Conservation (phyloP, 805 yeast species). For the Kodamaea kaohsiungensis region DNA sequence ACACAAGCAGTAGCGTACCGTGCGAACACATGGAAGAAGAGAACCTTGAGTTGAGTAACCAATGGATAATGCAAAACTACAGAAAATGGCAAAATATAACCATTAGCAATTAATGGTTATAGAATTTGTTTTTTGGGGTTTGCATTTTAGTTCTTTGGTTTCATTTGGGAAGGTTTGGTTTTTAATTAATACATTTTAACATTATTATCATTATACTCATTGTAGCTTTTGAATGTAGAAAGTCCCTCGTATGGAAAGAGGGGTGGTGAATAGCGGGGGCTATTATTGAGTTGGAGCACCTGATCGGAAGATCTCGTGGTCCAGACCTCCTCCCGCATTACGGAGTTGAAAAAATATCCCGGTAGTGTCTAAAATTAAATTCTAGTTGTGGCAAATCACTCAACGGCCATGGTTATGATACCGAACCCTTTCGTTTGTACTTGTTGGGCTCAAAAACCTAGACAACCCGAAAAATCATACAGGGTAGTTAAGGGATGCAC, state of each 20-base stretch:
- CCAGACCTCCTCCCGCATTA: not conserved
- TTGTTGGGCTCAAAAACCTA: not conserved
- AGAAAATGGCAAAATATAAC: conserved; percentile 16
- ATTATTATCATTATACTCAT: no score
- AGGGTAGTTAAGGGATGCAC: not conserved
- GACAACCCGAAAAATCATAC: not conserved
- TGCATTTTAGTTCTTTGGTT: not conserved
- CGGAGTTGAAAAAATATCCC: not conserved
- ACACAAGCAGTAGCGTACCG: conserved; percentile 12
- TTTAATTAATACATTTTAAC: not conserved
- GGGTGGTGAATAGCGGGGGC: not conserved
- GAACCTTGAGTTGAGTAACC: conserved; percentile 14
- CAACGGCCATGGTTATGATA: not conserved
- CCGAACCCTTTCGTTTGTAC: not conserved
- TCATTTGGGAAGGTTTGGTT: not conserved
- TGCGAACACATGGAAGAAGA: conserved; percentile 13
- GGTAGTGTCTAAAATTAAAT: not conserved
- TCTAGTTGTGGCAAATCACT: not conserved
- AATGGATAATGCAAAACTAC: conserved; percentile 16
- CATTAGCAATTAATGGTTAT: not conserved
- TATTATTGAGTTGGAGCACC: not conserved
- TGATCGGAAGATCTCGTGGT: not conserved
- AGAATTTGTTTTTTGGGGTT: not conserved
- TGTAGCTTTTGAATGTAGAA: not conserved
- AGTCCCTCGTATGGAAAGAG: no score